Evolutionary conservation across 768 basidiomycete species (phyloP), one percentile per base, ranked within the genome.

Genomic region (Lyophyllum shimeji): DNA sequence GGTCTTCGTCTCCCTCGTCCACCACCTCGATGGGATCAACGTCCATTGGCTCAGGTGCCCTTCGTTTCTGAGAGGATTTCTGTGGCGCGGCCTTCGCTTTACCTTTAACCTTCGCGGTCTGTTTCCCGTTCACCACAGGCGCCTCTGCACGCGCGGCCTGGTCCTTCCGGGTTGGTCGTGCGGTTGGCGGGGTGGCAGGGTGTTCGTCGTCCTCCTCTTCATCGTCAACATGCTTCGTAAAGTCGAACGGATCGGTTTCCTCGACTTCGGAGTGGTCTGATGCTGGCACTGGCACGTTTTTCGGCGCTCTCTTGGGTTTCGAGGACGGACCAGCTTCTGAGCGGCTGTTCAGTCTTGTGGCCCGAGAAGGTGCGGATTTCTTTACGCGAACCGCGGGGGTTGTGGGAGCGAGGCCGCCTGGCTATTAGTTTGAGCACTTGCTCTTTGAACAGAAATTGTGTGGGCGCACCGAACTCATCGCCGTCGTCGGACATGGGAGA

Each of bases 31-130:
- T 54, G 11, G 55, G 47, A 37, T 62, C 60, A 25, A 68, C 59
- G 33, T 66, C 71, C 48, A 64, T 61, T 1, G 54, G 56, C n/a
- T 61, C 62, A 6, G 51, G 64, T 20, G 50, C 54, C 20, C 42
- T 53, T n/a, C 45, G 53, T 55, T 52, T 66, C 27, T 33, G 21
- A 34, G 50, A 49, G 17, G 59, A 39, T 64, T 72, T 51, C 48
- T 43, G 51, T 59, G 68, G 31, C 63, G 66, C 45, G 48, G 64
- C 70, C 47, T 65, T 74, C 2, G 67, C 67, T 40, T 73, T 75
- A 5, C 65, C 69, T 61, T 74, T 78, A 6, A 62, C 66, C 56
- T 72, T 73, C 27, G 53, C 60, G 20, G 52, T 54, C 23, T 57
- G 46, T 58, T 67, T 71, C 34, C 67, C 70, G 57, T 71, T 73